Conservation (phyloP, 2,329 filamentous ascomycete genomes). For the Scolecobasidium constrictum region DNA sequence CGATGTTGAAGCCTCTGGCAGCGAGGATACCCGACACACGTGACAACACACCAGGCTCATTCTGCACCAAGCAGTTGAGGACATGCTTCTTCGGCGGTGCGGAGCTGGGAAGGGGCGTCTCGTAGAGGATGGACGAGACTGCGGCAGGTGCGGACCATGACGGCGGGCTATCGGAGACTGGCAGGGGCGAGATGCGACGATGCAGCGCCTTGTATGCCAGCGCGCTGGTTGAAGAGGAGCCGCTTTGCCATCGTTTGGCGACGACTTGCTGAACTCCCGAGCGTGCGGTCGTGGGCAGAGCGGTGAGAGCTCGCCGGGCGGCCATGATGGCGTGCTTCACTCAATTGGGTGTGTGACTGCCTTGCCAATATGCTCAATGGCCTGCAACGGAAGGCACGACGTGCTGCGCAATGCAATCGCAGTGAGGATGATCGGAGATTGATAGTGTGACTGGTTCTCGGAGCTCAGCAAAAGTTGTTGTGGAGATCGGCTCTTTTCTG, state of each 20-base stretch:
- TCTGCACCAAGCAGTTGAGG: constrained; percentile 97
- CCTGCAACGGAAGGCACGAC: not conserved
- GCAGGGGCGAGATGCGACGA: constrained; percentile 76
- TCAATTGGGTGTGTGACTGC: not conserved
- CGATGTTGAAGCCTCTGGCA: constrained; percentile 96
- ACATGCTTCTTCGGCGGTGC: constrained; percentile 87
- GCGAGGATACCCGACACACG: constrained; percentile 94
- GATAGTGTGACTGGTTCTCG: constrained; percentile 1
- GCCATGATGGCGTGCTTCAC: constrained; percentile 3
- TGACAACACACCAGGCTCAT: constrained; percentile 94
- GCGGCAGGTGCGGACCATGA: constrained; percentile 86
- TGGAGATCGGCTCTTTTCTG: not conserved
- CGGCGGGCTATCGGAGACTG: constrained; percentile 61
- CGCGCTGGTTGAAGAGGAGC: constrained; percentile 68
- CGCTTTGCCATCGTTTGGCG: not conserved
- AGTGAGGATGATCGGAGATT: constrained; percentile 15
- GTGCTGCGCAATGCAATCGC: not conserved
- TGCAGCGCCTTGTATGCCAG: constrained; percentile 96
- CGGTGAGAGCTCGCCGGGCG: constrained; percentile 8
- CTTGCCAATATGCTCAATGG: not conserved
- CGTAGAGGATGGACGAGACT: constrained; percentile 97
- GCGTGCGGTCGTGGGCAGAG: constrained; percentile 4
- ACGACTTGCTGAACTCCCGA: not conserved
- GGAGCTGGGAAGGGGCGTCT: constrained; percentile 77
- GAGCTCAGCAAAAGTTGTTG: constrained; percentile 1